Evolutionary conservation across 257 asterid species (phyloP).

Genomic region (Rubia yunnanensis): DNA sequence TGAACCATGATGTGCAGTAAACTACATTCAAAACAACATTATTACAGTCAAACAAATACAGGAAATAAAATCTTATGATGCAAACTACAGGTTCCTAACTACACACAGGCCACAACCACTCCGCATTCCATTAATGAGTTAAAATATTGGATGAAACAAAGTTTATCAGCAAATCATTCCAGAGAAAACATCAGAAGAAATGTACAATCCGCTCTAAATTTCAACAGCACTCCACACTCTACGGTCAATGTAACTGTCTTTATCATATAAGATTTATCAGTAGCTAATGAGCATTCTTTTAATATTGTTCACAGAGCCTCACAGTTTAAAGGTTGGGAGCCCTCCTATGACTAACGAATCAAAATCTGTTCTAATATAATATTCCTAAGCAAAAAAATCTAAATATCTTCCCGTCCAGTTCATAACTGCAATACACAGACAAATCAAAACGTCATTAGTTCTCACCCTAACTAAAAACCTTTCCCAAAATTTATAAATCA

Average conservation of each 20-base stretch:
- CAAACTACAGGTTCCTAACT: not conserved
- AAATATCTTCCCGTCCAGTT: not conserved
- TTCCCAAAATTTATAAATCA: too few species aligned
- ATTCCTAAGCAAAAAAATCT: not conserved
- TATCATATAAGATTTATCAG: too few species aligned
- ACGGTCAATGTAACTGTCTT: too few species aligned
- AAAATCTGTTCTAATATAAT: not conserved
- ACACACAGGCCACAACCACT: not conserved
- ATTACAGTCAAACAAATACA: not conserved
- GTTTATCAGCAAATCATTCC: not conserved
- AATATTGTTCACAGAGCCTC: not conserved
- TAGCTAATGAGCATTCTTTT: too few species aligned
- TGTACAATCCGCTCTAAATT: not conserved
- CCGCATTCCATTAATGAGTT: not conserved
- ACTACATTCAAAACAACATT: not conserved
- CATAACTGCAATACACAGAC: not conserved
- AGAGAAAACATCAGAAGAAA: not conserved
- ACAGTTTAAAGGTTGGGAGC: not conserved
- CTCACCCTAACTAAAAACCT: too few species aligned
- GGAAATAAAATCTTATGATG: not conserved
- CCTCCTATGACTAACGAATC: not conserved
- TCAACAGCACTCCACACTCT: not conserved
- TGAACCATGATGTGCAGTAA: not conserved
- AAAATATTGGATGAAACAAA: not conserved
- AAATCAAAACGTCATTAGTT: not conserved